Evolutionary conservation across 768 basidiomycete genomes (phyloP).

Genomic region (Suillus sp.): DNA sequence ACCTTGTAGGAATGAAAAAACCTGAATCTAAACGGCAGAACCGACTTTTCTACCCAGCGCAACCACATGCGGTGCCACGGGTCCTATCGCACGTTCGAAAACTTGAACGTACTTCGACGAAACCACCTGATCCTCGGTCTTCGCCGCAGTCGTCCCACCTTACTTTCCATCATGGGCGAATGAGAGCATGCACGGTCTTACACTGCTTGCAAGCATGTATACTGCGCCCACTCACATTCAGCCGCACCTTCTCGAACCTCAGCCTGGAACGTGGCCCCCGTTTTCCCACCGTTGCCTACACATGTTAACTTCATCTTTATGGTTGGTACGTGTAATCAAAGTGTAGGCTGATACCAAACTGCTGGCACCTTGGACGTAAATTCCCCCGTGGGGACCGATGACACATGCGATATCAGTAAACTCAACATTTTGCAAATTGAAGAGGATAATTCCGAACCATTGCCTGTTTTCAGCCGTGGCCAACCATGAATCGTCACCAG

Average conservation of each 20-base stretch:
- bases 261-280: slow-evolving; percentile 18
- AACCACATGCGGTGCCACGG: slow-evolving; percentile 34
- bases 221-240: slow-evolving; percentile 4
- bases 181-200: slow-evolving; percentile 26
- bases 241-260: slow-evolving; percentile 6
- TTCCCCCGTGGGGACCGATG: not conserved
- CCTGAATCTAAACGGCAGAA: slow-evolving; percentile 14
- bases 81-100: slow-evolving; percentile 39
- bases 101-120: slow-evolving; percentile 15
- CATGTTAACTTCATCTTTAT: not conserved
- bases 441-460: not conserved
- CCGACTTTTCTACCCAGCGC: slow-evolving; percentile 31
- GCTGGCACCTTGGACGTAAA: not conserved
- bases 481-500: not conserved
- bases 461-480: not conserved
- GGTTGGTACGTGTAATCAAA: slow-evolving; percentile 1
- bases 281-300: slow-evolving; percentile 13
- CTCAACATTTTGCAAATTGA: slow-evolving; percentile 17
- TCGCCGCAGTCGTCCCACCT: slow-evolving; percentile 5
- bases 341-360: not conserved
- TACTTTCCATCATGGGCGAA: slow-evolving; percentile 23
- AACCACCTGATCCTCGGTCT: slow-evolving; percentile 1
- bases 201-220: slow-evolving; percentile 18
- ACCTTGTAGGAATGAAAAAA: slow-evolving; percentile 18
- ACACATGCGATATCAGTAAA: not conserved